A percentile compares a stretch with the other conserved stretches of the same genome.
Conservation (phyloP, 495 filamentous ascomycete species). For the Collariella sp. region DNA sequence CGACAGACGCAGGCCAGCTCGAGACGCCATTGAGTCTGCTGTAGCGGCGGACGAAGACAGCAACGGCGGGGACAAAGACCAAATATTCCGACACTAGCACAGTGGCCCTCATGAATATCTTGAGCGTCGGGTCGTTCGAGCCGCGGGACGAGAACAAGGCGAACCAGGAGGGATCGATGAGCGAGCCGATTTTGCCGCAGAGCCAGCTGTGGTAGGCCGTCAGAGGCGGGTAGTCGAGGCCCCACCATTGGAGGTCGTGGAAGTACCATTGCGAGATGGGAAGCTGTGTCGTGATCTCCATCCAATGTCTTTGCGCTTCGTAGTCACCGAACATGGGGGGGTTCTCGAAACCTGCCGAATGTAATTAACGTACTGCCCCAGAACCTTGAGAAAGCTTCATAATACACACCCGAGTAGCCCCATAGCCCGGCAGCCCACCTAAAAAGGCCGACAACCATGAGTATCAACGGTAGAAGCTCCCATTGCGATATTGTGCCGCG, state of each 20-base stretch:
- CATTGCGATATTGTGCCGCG: conserved; percentile 81
- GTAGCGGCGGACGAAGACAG: conserved; percentile 73
- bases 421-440: conserved; percentile 87
- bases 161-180: conserved; percentile 80
- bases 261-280: conserved; percentile 95
- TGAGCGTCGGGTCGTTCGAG: conserved; percentile 65
- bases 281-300: conserved; percentile 86
- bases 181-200: conserved; percentile 71
- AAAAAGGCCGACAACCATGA: conserved; percentile 88
- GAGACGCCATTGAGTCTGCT: conserved; percentile 60
- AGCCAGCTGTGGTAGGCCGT: conserved; percentile 98
- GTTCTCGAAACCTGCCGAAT: conserved; percentile 54
- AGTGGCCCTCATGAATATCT: conserved; percentile 91
- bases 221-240: conserved; percentile 92
- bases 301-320: conserved; percentile 96
- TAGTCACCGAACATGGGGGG: conserved; percentile 96
- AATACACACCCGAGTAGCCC: conserved; percentile 75
- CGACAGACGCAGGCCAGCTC: conserved; percentile 71
- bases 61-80: conserved; percentile 73
- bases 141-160: conserved; percentile 77
- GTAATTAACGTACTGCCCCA: conserved; percentile 1
- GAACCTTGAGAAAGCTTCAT: background rate
- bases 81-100: conserved; percentile 86
- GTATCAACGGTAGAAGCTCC: conserved; percentile 74
- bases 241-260: conserved; percentile 95